Base-by-base conservation (phyloP, 2,329 filamentous ascomycete genomes). In the Fusarium acutatum region DNA sequence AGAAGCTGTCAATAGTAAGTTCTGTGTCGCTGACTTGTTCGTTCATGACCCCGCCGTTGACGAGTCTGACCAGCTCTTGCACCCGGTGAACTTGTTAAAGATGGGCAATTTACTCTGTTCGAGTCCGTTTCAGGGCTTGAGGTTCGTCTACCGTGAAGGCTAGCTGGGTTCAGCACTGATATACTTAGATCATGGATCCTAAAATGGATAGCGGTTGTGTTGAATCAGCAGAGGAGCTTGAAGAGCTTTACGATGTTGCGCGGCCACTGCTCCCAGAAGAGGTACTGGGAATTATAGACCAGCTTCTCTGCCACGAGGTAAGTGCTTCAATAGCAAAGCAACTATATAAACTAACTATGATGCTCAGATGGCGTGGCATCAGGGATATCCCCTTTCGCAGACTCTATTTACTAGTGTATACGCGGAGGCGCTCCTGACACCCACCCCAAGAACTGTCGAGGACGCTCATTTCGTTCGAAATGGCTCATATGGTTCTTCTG, bases 171-270 rank as follows among this genome's bases (percentile, higher is more conserved):
- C 32, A 28, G 57, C 26, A 24, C 63, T 73, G 40, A 75, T 34
- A 11, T n/a, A 20, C 28, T 37, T 50, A 99, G 96, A 97, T 99
- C 77, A 98, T 98, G 94, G 96, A 99, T 79, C 92, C 94, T 2
- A 99, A 98, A 83, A 99, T 99, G 96, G 96, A 99, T 82, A 98
- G 94, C 79, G 96, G 96, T 34, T 95, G 92, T 74, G 86, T 97
- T 12, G 88, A 90, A 26, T 90, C 92, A 13, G 93, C 92, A 35
- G 94, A 97, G 78, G 90, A 91, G n/a, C 88, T 96, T 38, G 94
- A 97, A 67, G 92, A 96, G 72, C 88, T 93, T 57, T 97, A 96
- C 81, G 92, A 97, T 78, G 89, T 95, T 44, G 85, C 89, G 47
- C 86, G 87, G 52, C 85, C 88, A 12, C 84, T 97, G 44, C 85